Conservation (phyloP, 176 grass and related monocot species). For the Triticum monococcum region DNA sequence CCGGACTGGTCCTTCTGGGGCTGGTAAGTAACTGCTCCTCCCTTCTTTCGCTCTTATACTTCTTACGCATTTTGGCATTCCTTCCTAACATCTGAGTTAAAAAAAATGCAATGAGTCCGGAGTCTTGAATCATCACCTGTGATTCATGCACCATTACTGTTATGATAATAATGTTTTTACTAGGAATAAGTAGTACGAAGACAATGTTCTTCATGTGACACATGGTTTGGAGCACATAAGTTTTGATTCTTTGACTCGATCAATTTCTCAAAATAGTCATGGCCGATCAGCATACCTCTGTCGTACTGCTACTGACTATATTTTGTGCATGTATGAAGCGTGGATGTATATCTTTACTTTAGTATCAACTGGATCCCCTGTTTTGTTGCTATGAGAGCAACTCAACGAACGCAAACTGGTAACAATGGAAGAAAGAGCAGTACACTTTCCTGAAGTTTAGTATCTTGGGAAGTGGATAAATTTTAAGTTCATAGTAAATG, state of each 20-base stretch:
- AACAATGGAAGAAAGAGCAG: not conserved
- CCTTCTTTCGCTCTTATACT: not conserved
- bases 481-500: not conserved
- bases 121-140: not conserved
- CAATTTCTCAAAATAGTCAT: not conserved
- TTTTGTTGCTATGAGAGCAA: not conserved
- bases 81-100: not conserved
- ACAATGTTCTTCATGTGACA: not conserved
- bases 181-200: not conserved
- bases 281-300: not conserved
- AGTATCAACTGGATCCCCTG: not conserved
- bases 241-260: not conserved
- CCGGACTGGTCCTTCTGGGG: slow-evolving; percentile 98
- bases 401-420: not conserved
- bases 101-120: not conserved
- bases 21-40: slow-evolving; percentile 65
- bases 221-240: not conserved
- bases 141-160: not conserved
- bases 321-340: not conserved
- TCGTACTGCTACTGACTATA: not conserved
- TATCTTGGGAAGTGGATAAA: not conserved
- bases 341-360: slow-evolving; percentile 1
- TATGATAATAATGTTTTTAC: not conserved
- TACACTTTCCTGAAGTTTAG: slow-evolving; percentile 1
- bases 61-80: not conserved